Base-by-base conservation (phyloP, 1,284 basidiomycete species). In the Neolentinus lepideus region DNA sequence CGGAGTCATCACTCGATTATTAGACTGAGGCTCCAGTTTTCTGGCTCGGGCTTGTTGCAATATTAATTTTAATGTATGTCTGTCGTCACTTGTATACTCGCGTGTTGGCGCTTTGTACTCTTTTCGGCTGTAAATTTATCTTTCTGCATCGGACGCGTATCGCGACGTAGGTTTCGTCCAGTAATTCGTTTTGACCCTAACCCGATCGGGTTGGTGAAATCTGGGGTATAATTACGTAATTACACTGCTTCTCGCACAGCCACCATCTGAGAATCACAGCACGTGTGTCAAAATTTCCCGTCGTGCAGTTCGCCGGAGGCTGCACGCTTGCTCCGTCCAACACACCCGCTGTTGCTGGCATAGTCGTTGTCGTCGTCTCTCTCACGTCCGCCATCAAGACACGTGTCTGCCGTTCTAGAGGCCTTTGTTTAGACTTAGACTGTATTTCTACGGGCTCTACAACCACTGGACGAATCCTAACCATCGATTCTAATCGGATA, bases 1-100 rank as follows among this genome's bases (percentile, higher is more conserved):
- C 16, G 71, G 71, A 25, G 69, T 71, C 16, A 67, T 73, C 51
- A 72, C 70, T 4, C 66, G 63, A 59, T 59, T 73, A 58, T 58
- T 72, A n/a, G 47, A 50, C 24, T 50, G 22, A 50, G 47, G 47
- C 24, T 25, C 27, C 10, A 21, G 4, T n/a, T 12, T 25, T 21
- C 27, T 26, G 25, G 47, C 29, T 31, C 6, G 29, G 12, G 6
- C 4, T 31, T 12, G 29, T 31, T 12, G 29, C 29, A 4, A 4
- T 31, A 31, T 31, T n/a, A n/a, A n/a, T n/a, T n/a, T n/a, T n/a
- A n/a, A n/a, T n/a, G n/a, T n/a, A n/a, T n/a, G n/a, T n/a, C n/a
- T n/a, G n/a, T n/a, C n/a, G n/a, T n/a, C n/a, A n/a, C n/a, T n/a
- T n/a, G n/a, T n/a, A n/a, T n/a, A n/a, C n/a, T n/a, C n/a, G n/a